Percentiles rank a stretch among this genome's conserved stretches.
phyloP scores from a whole-genome alignment of 345 rosid species.

The Lenwebbia sp. region DNA sequence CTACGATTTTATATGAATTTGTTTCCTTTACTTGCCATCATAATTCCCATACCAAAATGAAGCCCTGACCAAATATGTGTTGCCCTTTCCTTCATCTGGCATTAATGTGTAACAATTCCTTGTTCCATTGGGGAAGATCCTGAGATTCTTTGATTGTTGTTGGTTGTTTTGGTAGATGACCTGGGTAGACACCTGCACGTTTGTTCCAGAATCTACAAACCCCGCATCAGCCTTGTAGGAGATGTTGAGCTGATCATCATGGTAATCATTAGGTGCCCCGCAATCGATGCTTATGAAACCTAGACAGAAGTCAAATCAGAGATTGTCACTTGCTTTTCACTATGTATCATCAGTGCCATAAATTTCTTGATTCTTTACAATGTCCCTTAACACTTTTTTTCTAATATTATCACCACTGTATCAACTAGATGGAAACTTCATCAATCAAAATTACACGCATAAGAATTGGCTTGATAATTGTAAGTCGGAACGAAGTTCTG shows the following conservation, averaged over 20 bases:
- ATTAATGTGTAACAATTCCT: conserved; percentile 22
- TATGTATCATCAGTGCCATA: not conserved
- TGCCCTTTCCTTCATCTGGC: not conserved
- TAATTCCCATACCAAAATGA: conserved; percentile 3
- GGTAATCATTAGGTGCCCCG: conserved; percentile 1
- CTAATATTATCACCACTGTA: too few relatives aligned
- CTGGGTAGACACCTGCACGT: not conserved
- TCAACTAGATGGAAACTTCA: not conserved
- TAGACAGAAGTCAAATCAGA: not conserved
- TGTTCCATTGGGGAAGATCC: conserved; percentile 17
- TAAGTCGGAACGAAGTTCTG: not conserved
- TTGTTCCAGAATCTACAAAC: conserved; percentile 1
- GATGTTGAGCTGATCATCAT: not conserved
- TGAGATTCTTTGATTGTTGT: not conserved
- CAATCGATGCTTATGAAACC: conserved; percentile 21
- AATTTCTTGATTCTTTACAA: not conserved
- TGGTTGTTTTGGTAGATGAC: not conserved
- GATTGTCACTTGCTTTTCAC: not conserved
- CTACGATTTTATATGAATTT: too few relatives aligned
- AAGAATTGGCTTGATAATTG: not conserved
- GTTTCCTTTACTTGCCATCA: too few relatives aligned
- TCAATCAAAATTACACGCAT: not conserved
- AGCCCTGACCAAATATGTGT: conserved; percentile 36
- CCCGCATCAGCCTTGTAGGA: conserved; percentile 4
- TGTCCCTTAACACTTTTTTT: not conserved